Base-by-base conservation (phyloP, 257 asterid genomes). In the Solanum chilense region DNA sequence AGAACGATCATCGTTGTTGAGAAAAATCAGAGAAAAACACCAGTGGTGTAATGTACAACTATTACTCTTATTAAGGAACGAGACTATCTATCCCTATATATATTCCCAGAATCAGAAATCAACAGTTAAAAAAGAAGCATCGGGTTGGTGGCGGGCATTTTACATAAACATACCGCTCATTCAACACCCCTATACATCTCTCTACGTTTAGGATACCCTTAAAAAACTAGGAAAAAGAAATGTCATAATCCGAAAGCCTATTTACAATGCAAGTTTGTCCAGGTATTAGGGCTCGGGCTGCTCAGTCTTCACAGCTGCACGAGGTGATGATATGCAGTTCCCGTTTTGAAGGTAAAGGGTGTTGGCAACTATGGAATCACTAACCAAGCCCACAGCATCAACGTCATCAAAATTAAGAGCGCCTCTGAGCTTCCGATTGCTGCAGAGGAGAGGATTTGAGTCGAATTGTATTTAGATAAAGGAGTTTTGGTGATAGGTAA, bases 371-470 rank as follows among this genome's bases (percentile, higher is more conserved):
- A 95, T 82, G 5, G 98, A 92, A 91, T 97, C 99, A 3, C 96
- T 95, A 23, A 96, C 99, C 92, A 97, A 90, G 31, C 99, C 98
- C 64, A 90, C 98, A 81, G 91, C 97, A 76, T 93, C 98, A 31
- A 92, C 98, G 5, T 93, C 94, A 25, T 97, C 98, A 60, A 97
- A 97, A 89, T 95, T 93, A 77, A 97, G 94, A 56, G 93, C 86
- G 12, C 95, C 97, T 88, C 98, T 92, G 25, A 92, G 90, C 91
- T 93, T 97, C 92, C 98, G 92, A 52, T 87, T 91, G 82, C 98
- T 95, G 97, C 58, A 91, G 89, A 85, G 9, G 8, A 82, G 35
- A 8, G 29, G 56, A 80, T 39, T 29, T 78, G 31, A 27, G 83
- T 11, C 47, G 44, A 78, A 62, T 9, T 29, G 23, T 27, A 35